These are phyloP conservation scores for Candida nonsorbophila DNA, from an alignment of 805 yeast genomes.

Conservation along the genomic window DNA sequence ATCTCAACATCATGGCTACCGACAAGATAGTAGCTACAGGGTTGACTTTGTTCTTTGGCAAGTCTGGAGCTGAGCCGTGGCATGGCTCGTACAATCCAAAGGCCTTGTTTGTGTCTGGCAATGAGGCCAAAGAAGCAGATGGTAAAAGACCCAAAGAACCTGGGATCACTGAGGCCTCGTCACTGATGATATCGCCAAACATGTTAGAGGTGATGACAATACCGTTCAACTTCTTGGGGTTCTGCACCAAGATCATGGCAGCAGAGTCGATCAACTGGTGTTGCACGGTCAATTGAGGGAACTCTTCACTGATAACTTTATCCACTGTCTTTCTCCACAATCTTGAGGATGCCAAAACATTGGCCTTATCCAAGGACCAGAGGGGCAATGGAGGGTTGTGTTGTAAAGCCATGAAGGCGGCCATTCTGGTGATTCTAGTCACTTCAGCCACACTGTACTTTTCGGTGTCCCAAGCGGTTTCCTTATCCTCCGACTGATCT, in stretches of 20 bases:
- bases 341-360: slow-evolving; percentile 92
- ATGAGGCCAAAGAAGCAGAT: slow-evolving; percentile 92
- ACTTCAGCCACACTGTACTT: slow-evolving; percentile 88
- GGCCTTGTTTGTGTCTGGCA: slow-evolving; percentile 91
- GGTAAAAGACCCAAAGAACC: slow-evolving; percentile 96
- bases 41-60: slow-evolving; percentile 81
- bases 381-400: slow-evolving; percentile 89
- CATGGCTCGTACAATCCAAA: slow-evolving; percentile 98
- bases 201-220: slow-evolving; percentile 88
- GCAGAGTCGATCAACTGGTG: slow-evolving; percentile 98
- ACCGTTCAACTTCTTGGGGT: slow-evolving; percentile 89
- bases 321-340: slow-evolving; percentile 94
- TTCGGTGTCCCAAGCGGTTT: slow-evolving; percentile 92
- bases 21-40: slow-evolving; percentile 94
- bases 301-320: slow-evolving; percentile 76
- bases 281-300: slow-evolving; percentile 81
- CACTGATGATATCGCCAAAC: slow-evolving; percentile 98
- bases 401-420: slow-evolving; percentile 93
- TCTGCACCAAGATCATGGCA: slow-evolving; percentile 93
- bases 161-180: slow-evolving; percentile 97
- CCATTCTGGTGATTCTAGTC: slow-evolving; percentile 95
- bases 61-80: slow-evolving; percentile 98
- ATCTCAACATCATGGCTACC: slow-evolving; percentile 94
- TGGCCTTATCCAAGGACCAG: slow-evolving; percentile 97
- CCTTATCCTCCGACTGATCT: slow-evolving; percentile 55